Evolutionary conservation across 2,329 filamentous ascomycete genomes (phyloP), one percentile per base, ranked within the genome.

Genomic region (Sporothrix schenckii): DNA sequence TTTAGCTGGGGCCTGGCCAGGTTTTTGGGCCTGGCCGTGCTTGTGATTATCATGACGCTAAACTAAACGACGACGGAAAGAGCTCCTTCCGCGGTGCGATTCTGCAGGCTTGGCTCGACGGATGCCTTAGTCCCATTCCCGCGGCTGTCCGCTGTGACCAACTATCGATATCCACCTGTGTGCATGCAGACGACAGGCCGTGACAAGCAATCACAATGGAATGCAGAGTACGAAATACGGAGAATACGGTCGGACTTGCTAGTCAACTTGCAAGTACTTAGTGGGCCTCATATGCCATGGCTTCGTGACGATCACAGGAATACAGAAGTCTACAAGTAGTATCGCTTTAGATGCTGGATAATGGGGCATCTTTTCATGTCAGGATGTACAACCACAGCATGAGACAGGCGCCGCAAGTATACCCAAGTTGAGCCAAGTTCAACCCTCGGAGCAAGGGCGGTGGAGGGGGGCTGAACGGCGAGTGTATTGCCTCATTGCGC

Each of bases 31-130:
- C 44, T 1, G 19, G 34, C 34, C 44, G 30, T 24, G 34, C n/a
- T 61, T 41, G 34, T 58, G 54, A 34, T 34, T 34, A 34, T 34
- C 34, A 34, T 21, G 30, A 41, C 56, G 56, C 56, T 60, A 60
- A 21, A 11, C 52, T 27, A 13, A 27, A 21, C 52, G 4, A 21
- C 52, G 4, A 60, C 19, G 34, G 34, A 34, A 34, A 16, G 54
- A 58, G 30, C 27, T 11, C 54, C 5, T 60, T 41, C 54, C 56
- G 34, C 56, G 19, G 3, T 60, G 16, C 7, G 56, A 41, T 21
- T 13, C 56, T 5, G 30, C 56, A 60, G 56, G 34, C 56, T 14
- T 60, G 13, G 34, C n/a, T 21, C 11, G n/a, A 21, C 21, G 5
- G 21, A 24, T 49, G 44, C 3, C 44, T 49, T 34, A 34, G 44